Evolutionary conservation across 169 alveolate species (phyloP).

Genomic region (Plasmodium falciparum): DNA sequence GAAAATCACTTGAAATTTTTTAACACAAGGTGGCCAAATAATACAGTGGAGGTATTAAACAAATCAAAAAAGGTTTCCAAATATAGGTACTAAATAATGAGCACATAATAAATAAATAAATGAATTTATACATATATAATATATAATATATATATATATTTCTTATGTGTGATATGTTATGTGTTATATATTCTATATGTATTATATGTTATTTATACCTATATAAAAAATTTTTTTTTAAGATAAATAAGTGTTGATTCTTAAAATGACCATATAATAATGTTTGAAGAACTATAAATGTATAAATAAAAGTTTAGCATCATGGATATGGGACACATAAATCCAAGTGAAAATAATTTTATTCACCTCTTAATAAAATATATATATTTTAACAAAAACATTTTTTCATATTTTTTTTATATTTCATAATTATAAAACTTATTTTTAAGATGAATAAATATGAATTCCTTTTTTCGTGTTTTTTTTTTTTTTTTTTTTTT

Average conservation of each 20-base stretch:
- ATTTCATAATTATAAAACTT: slow-evolving; percentile 1
- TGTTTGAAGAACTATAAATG: no score
- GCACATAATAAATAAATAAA: background rate
- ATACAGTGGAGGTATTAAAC: slow-evolving; percentile 64
- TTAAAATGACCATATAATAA: no score
- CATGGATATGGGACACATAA: no score
- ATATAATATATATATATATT: background rate
- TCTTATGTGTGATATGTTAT: background rate
- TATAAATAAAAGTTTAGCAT: no score
- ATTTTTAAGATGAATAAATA: slow-evolving; percentile 8
- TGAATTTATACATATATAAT: no score
- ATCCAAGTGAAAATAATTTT: no score
- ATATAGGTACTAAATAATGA: slow-evolving; percentile 1
- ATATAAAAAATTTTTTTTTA: no score
- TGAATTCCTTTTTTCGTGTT: slow-evolving; percentile 2
- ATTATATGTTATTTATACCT: background rate
- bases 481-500: slow-evolving; percentile 14
- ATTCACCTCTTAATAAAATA: background rate
- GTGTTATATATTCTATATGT: background rate
- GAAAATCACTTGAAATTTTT: slow-evolving; percentile 57
- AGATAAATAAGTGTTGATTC: no score
- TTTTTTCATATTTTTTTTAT: background rate
- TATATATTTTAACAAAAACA: background rate
- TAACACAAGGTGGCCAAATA: slow-evolving; percentile 76
- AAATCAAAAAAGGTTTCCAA: slow-evolving; percentile 7